phyloP scores from a whole-genome alignment of 2,329 filamentous ascomycete species.

The Diplodia seriata region DNA sequence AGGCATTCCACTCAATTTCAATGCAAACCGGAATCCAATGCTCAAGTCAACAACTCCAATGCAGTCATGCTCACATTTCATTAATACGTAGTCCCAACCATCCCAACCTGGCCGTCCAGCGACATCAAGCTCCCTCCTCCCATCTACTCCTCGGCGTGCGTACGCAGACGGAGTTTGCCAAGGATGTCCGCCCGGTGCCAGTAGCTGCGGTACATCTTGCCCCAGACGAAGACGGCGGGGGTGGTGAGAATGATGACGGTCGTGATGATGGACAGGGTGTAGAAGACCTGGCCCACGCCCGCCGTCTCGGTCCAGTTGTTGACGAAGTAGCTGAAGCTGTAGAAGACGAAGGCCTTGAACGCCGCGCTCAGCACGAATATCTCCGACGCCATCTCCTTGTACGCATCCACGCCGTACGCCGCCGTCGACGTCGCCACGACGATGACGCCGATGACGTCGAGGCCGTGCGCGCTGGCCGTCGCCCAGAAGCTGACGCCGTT shows the following conservation, averaged over 20 bases:
- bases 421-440: slow-evolving; percentile 44
- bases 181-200: slow-evolving; percentile 45
- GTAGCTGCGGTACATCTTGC: slow-evolving; percentile 45
- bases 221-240: slow-evolving; percentile 45
- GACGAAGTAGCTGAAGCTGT: slow-evolving; percentile 53
- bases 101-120: no score
- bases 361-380: slow-evolving; percentile 54
- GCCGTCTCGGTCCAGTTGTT: slow-evolving; percentile 51
- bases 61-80: background rate
- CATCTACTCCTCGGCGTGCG: slow-evolving; percentile 8
- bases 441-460: slow-evolving; percentile 46
- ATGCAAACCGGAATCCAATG: background rate
- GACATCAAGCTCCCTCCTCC: no score
- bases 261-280: slow-evolving; percentile 44
- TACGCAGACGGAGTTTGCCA: slow-evolving; percentile 42
- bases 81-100: no score
- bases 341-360: slow-evolving; percentile 55
- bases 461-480: slow-evolving; percentile 45
- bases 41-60: background rate
- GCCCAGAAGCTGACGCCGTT: slow-evolving; percentile 39
- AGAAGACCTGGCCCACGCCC: slow-evolving; percentile 49
- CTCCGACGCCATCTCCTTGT: slow-evolving; percentile 51
- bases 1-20: no score
- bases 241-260: slow-evolving; percentile 41
- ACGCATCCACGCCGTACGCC: slow-evolving; percentile 51